Evolutionary conservation across 2,329 filamentous ascomycete species (phyloP).

Genomic region (Sporothrix humicola): DNA sequence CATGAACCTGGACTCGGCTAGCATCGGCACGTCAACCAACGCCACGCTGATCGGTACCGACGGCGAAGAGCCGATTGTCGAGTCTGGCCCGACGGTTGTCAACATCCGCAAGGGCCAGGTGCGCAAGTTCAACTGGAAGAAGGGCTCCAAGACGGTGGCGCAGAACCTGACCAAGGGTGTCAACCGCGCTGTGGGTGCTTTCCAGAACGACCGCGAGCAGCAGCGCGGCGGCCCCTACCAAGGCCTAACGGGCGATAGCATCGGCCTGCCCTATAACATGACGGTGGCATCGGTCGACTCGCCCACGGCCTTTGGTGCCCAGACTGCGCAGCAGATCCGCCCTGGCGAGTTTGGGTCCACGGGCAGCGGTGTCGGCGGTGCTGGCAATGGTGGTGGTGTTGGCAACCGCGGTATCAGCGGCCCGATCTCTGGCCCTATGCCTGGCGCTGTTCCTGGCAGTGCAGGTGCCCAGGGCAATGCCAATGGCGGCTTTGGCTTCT

Average conservation of each 20-base stretch:
- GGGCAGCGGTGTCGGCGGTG: constrained; percentile 18
- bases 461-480: constrained; percentile 41
- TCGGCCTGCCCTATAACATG: constrained; percentile 74
- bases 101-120: constrained; percentile 93
- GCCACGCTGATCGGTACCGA: constrained; percentile 66
- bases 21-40: constrained; percentile 60
- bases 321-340: constrained; percentile 43
- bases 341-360: constrained; percentile 18
- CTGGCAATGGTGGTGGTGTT: not conserved
- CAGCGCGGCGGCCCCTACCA: constrained; percentile 54
- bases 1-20: constrained; percentile 58
- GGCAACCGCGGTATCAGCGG: constrained; percentile 28
- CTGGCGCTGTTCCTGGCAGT: constrained; percentile 37
- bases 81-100: constrained; percentile 85
- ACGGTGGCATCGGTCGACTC: constrained; percentile 62
- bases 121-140: constrained; percentile 99
- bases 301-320: constrained; percentile 44
- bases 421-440: constrained; percentile 18
- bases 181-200: constrained; percentile 85
- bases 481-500: constrained; percentile 71
- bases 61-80: constrained; percentile 70
- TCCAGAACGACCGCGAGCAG: constrained; percentile 62
- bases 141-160: constrained; percentile 88
- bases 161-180: constrained; percentile 94
- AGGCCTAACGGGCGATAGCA: constrained; percentile 65